Conservation (phyloP, 768 basidiomycete genomes). For the Lactarius deliciosus region DNA sequence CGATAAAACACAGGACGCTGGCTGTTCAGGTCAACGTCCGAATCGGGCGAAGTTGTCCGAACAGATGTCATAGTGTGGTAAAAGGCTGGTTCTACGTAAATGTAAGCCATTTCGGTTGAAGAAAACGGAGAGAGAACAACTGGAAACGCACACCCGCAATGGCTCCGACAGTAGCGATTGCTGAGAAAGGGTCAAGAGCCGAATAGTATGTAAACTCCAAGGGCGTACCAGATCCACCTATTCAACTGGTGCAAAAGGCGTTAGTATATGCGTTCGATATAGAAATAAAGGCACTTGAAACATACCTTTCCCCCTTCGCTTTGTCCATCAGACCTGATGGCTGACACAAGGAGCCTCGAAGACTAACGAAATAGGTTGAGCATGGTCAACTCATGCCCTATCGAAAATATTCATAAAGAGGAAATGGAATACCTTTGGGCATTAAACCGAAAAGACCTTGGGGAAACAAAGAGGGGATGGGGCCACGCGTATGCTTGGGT, state of each 20-base stretch:
- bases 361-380: not conserved
- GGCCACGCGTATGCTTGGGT: not conserved
- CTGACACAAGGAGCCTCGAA: not conserved
- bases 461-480: not conserved
- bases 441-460: not conserved
- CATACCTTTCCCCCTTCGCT: not conserved
- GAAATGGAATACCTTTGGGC: not conserved
- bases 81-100: not conserved
- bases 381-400: not conserved
- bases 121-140: conserved; percentile 1
- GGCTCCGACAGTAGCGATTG: not conserved
- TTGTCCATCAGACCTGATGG: not conserved
- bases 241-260: not conserved
- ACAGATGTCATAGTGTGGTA: not conserved
- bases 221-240: not conserved
- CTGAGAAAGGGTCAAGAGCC: not conserved
- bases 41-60: not conserved
- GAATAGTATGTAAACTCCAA: not conserved
- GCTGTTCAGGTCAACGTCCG: not conserved
- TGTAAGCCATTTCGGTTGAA: not conserved
- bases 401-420: not conserved
- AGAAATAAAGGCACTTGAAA: not conserved
- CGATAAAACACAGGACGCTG: not conserved
- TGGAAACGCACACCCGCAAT: not conserved
- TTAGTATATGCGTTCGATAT: conserved; percentile 19